phyloP scores from a whole-genome alignment of 2,329 filamentous ascomycete genomes.

The Fusarium sp. region DNA sequence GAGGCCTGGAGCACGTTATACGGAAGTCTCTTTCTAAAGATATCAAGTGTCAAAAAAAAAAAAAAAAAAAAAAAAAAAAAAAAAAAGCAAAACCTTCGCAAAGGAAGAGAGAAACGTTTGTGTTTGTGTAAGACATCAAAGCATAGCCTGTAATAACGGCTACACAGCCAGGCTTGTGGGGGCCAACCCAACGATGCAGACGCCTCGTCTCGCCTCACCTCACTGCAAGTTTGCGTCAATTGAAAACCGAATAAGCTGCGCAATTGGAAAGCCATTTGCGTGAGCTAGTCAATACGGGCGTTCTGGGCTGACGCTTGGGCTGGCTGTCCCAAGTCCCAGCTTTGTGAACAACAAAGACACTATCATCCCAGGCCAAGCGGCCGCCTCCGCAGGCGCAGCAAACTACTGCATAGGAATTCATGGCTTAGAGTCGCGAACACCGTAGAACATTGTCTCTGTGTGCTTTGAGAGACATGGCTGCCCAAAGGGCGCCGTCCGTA shows the following conservation, averaged over 20 bases:
- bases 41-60: constrained; percentile 18
- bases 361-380: constrained; percentile 4
- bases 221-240: constrained; percentile 18
- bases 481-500: constrained; percentile 4
- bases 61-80: neutral
- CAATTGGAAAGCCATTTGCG: constrained; percentile 10
- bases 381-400: constrained; percentile 17
- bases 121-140: constrained; percentile 1
- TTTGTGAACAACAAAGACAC: constrained; percentile 30
- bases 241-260: constrained; percentile 18
- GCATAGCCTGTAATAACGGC: constrained; percentile 6
- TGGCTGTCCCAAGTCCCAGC: constrained; percentile 18
- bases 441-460: constrained; percentile 31
- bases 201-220: constrained; percentile 9
- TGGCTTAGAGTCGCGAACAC: constrained; percentile 32
- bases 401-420: constrained; percentile 33
- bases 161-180: constrained; percentile 2
- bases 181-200: constrained; percentile 4
- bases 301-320: constrained; percentile 27
- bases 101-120: constrained; percentile 1
- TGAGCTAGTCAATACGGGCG: constrained; percentile 12
- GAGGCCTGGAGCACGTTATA: constrained; percentile 20
- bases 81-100: constrained; percentile 25
- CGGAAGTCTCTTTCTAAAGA: constrained; percentile 23
- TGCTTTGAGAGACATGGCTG: constrained; percentile 38